Evolutionary conservation across 176 grass and related monocot genomes (phyloP), one percentile per base, ranked within the genome.

Genomic region (Tillandsia leiboldiana): DNA sequence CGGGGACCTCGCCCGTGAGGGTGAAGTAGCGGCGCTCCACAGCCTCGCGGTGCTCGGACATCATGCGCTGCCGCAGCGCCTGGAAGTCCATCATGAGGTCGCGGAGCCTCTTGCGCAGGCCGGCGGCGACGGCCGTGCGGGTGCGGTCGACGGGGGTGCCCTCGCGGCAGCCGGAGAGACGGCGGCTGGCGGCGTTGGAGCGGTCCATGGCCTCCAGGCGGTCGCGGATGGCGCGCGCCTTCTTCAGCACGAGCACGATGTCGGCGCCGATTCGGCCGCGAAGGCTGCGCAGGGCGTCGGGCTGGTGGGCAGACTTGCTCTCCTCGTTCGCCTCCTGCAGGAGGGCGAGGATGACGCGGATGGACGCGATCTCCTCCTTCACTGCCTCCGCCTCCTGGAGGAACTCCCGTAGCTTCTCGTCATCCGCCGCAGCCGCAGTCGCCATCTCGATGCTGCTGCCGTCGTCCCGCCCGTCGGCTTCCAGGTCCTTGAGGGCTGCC

Each of bases 31-130:
- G 82, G 49, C 94, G 87, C 84, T 90, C 94, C 26, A 93, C 84
- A 7, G 84, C 85, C 69, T 99, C 94, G 74, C 90, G 89, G 84
- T 99, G 87, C 84, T 99, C 87, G 63, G 89, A 49, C 89, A 99
- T 90, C 68, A 86, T 90, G 71, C 78, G 82, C 84, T 99, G 89
- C 56, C 94, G 80, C 27, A 99, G 82, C 75, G 79, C 79, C 86
- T 99, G 94, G 83, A 99, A 93, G 64, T 99, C 89, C 84, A 93
- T 86, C 94, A 99, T 99, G 71, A 99, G 70, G 58, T 90, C 94
- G 59, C 85, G 86, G 77, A 99, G 79, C 80, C 86, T 90, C 89
- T 86, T 90, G 65, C 94, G 80, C 33, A 99, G 89, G 0, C 87
- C 94, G 48, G 87, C 79, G 64, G 94, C 86, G 68, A 99, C 87